Conservation (phyloP, 2,329 filamentous ascomycete genomes). For the Penicillium aurantiogriseum region DNA sequence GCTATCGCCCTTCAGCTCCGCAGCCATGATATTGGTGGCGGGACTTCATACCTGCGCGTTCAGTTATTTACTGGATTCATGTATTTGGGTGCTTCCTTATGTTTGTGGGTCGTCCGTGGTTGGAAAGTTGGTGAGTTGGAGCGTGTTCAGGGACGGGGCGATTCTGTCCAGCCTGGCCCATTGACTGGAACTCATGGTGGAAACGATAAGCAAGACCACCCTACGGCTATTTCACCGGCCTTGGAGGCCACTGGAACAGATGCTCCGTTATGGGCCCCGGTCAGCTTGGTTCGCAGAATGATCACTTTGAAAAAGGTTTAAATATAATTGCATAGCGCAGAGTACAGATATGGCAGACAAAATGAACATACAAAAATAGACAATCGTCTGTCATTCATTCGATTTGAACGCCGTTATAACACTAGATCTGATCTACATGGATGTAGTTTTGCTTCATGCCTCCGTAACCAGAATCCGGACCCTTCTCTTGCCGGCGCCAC, state of each 20-base stretch:
- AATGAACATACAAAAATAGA: conserved; percentile 1
- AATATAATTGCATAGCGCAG: not conserved
- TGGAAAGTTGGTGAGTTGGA: conserved; percentile 42
- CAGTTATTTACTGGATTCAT: conserved; percentile 61
- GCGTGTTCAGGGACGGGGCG: conserved; percentile 8
- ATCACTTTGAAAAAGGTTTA: conserved; percentile 31
- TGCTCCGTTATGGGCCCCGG: conserved; percentile 28
- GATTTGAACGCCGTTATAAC: conserved; percentile 9
- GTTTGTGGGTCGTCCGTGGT: conserved; percentile 42
- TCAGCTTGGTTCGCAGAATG: conserved; percentile 33
- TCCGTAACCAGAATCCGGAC: conserved; percentile 46
- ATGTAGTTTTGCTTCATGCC: conserved; percentile 16
- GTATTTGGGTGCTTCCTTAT: conserved; percentile 57
- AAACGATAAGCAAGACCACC: conserved; percentile 14
- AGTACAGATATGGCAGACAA: not conserved
- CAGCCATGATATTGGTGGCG: conserved; percentile 31
- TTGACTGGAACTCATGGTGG: conserved; percentile 14
- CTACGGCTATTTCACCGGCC: conserved; percentile 4
- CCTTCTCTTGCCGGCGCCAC: conserved; percentile 85
- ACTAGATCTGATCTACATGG: conserved; percentile 16
- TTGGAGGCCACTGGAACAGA: conserved; percentile 1
- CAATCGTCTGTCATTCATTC: not conserved
- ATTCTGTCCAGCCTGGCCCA: conserved; percentile 10
- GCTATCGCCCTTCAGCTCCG: conserved; percentile 62
- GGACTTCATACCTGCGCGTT: conserved; percentile 39